These are phyloP conservation scores for Leccinum variicolor DNA, from an alignment of 768 basidiomycete species.

Conservation along the genomic window DNA sequence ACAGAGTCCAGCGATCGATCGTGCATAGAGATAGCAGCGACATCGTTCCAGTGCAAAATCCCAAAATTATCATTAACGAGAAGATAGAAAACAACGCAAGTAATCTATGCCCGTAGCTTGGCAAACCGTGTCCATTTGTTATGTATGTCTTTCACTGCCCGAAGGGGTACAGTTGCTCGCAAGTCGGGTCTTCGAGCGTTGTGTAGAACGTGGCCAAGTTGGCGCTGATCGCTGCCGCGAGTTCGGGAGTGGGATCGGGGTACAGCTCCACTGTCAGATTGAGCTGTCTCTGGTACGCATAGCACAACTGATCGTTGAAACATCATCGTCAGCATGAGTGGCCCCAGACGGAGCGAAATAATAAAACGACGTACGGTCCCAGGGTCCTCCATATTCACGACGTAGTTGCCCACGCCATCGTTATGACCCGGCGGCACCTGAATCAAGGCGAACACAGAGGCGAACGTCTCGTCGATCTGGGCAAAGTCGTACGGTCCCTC, in stretches of 20 bases:
- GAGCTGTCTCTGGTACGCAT: conserved; percentile 17
- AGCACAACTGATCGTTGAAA: conserved; percentile 11
- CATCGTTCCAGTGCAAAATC: not conserved
- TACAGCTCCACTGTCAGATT: conserved; percentile 21
- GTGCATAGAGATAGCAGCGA: not conserved
- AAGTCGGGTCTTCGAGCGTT: conserved; percentile 6
- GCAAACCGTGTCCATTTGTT: not conserved
- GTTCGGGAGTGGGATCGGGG: conserved; percentile 20
- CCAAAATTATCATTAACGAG: not conserved
- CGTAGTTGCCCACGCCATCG: conserved; percentile 16
- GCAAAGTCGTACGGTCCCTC: conserved; percentile 8
- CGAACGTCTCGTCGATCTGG: conserved; percentile 2
- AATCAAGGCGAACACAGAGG: not conserved
- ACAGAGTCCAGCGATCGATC: too few relatives aligned
- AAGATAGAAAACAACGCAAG: not conserved
- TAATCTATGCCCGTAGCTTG: not conserved
- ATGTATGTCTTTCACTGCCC: conserved; percentile 3
- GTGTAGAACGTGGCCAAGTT: conserved; percentile 18
- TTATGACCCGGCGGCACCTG: conserved; percentile 14
- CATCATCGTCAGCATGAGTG: conserved; percentile 1
- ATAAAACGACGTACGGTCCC: conserved; percentile 10
- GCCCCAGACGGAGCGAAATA: not conserved
- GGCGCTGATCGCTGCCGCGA: conserved; percentile 19
- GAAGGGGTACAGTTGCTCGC: conserved; percentile 16
- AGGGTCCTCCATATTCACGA: conserved; percentile 8